Evolutionary conservation across 2,329 filamentous ascomycete species (phyloP), one percentile per base, ranked within the genome.

Genomic region (Coniochaeta sp.): DNA sequence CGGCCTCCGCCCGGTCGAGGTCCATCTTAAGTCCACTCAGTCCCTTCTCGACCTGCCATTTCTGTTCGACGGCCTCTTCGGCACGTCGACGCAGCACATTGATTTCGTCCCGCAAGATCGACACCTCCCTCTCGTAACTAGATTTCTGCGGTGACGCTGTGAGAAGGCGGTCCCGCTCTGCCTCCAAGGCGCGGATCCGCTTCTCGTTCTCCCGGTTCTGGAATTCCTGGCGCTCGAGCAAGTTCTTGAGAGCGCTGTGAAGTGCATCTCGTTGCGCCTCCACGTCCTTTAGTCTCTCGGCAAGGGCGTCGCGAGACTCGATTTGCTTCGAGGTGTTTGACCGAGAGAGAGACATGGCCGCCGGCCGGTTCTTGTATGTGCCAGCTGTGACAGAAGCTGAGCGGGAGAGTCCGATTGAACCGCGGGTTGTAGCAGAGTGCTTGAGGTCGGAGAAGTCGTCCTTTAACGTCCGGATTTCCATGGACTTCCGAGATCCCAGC

Each of bases 21-120:
- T 98, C 93, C 89, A 96, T 97, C 77, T 96, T 96, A 60, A 98
- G 77, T 59, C 93, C 91, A 58, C 86, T 83, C 1, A 98, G 79
- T 19, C 91, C 91, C 75, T 96, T 96, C 75, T 97, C 93, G 63
- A 93, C 93, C 71, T 96, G 89, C 88, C 91, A 98, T 74, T 98
- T 98, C 69, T 96, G 90, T 70, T 96, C 91, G 16, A 98, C 82
- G 17, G 93, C 93, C 64, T 98, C 93, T 68, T 99, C 93, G 32
- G 93, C 93, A 59, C 95, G 87, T 63, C 88, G 88, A 50, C 95
- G 87, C 60, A 99, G 81, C 17, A 89, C 83, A 58, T 89, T 90
- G 63, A 99, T 89, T 71, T 99, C 95, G 26, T 89, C 86, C 62
- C 92, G 88, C 50, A 98, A 79, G 63, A 83, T 87, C 1, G 83